phyloP scores from a whole-genome alignment of 2,329 filamentous ascomycete species.

The Ramularia endophylla region DNA sequence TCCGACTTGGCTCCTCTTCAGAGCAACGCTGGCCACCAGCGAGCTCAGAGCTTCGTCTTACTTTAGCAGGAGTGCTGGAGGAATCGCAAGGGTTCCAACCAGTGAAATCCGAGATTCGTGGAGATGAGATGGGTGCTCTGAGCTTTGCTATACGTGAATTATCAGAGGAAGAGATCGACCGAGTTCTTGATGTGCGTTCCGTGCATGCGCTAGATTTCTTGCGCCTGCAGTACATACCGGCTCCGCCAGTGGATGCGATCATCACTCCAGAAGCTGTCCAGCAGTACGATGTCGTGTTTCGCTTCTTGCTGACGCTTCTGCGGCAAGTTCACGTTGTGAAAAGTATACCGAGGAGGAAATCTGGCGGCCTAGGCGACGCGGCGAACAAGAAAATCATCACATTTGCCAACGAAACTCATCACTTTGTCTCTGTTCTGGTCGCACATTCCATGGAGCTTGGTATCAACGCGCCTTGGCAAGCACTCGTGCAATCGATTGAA shows the following conservation, averaged over 20 bases:
- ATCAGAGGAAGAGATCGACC: conserved; percentile 68
- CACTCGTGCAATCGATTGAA: conserved; percentile 61
- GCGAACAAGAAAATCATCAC: neutral
- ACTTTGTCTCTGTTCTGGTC: conserved; percentile 68
- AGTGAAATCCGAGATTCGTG: neutral
- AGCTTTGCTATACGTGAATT: conserved; percentile 79
- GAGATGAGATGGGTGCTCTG: conserved; percentile 39
- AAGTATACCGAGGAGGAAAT: conserved; percentile 24
- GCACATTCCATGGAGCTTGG: conserved; percentile 77
- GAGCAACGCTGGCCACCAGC: conserved; percentile 76
- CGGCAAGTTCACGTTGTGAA: conserved; percentile 60
- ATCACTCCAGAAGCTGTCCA: conserved; percentile 64
- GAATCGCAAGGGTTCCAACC: conserved; percentile 60
- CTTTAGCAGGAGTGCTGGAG: conserved; percentile 72
- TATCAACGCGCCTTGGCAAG: conserved; percentile 65
- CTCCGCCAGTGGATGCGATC: conserved; percentile 63
- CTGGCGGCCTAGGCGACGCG: neutral
- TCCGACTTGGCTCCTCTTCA: conserved; percentile 73
- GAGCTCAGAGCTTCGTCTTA: conserved; percentile 84
- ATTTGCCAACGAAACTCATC: conserved; percentile 71
- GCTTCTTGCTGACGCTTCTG: conserved; percentile 66
- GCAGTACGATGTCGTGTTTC: conserved; percentile 84
- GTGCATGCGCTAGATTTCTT: conserved; percentile 92
- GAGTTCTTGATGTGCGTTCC: conserved; percentile 74
- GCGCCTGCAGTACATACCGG: conserved; percentile 75